A percentile compares a stretch with the other conserved stretches of the same genome.
These are phyloP conservation scores for Takashimella tepidaria DNA, from an alignment of 1,284 basidiomycete genomes.

Conservation along the genomic window DNA sequence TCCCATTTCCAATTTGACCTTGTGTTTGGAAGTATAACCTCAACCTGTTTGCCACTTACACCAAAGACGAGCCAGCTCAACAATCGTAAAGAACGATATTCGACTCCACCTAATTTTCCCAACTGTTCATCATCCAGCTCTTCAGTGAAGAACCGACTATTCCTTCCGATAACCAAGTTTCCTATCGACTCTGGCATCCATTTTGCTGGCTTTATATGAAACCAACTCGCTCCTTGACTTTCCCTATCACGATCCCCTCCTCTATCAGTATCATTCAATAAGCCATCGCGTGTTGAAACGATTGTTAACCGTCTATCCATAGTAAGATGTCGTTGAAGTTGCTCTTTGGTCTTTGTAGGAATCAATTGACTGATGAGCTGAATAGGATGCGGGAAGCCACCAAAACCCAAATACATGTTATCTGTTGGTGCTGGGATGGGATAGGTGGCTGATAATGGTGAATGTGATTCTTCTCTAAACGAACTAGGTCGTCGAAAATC, in stretches of 20 bases:
- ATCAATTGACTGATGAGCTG: conserved; percentile 55
- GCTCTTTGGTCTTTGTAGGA: conserved; percentile 51
- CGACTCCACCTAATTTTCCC: conserved; percentile 89
- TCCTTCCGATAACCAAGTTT: conserved; percentile 62
- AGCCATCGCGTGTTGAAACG: background rate
- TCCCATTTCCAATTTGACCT: too few relatives aligned
- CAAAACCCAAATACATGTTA: conserved; percentile 54
- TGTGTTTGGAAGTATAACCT: too few relatives aligned
- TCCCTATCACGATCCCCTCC: conserved; percentile 66
- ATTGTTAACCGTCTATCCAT: conserved; percentile 68
- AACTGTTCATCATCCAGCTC: conserved; percentile 73
- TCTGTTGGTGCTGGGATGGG: conserved; percentile 8
- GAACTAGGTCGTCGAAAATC: background rate
- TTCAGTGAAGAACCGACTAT: conserved; percentile 66
- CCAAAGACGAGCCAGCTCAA: conserved; percentile 68
- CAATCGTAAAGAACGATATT: conserved; percentile 80
- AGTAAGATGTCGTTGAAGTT: conserved; percentile 61
- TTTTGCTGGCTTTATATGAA: background rate
- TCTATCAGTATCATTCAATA: conserved; percentile 37
- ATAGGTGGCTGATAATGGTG: background rate
- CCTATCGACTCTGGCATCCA: conserved; percentile 5
- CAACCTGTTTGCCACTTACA: too few relatives aligned
- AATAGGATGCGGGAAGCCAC: conserved; percentile 82
- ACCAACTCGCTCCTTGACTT: background rate
- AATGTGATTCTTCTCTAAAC: background rate